A percentile compares a stretch with the other conserved stretches of the same genome.
phyloP scores from a whole-genome alignment of 225 moss, liverwort and hornwort genomes.

The Sphagnum contortum region DNA sequence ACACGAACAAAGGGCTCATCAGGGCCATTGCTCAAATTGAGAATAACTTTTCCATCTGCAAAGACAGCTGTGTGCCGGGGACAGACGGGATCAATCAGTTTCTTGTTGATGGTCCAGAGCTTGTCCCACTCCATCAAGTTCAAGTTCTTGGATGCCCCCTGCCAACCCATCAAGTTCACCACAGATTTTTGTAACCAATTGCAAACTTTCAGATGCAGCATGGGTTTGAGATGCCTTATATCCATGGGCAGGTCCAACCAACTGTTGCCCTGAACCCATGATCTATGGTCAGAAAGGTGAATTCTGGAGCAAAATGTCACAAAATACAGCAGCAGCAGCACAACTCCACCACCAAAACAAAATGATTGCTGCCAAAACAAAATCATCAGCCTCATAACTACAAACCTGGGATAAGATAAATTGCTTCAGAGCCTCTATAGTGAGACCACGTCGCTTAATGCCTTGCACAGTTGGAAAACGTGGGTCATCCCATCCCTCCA shows the following conservation, averaged over 20 bases:
- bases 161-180: not conserved
- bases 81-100: constrained; percentile 68
- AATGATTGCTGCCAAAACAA: too few relatives aligned
- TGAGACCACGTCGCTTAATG: constrained; percentile 54
- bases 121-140: constrained; percentile 96
- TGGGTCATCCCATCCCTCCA: constrained; percentile 92
- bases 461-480: constrained; percentile 83
- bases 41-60: constrained; percentile 49
- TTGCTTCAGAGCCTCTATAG: constrained; percentile 66
- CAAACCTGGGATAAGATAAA: constrained; percentile 73
- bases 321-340: too few relatives aligned
- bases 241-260: too few relatives aligned
- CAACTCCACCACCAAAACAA: not conserved
- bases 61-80: constrained; percentile 70
- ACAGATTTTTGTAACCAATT: not conserved
- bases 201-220: not conserved
- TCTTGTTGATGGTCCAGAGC: constrained; percentile 88
- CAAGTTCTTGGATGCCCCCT: constrained; percentile 85
- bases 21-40: constrained; percentile 55
- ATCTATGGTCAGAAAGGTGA: too few relatives aligned
- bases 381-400: not conserved
- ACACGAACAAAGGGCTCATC: constrained; percentile 49
- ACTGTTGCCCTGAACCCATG: too few relatives aligned
- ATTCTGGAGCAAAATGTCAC: too few relatives aligned
- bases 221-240: too few relatives aligned